Evolutionary conservation across 345 rosid genomes (phyloP), one percentile per base, ranked within the genome.

Genomic region (Gossypium thurberi): DNA sequence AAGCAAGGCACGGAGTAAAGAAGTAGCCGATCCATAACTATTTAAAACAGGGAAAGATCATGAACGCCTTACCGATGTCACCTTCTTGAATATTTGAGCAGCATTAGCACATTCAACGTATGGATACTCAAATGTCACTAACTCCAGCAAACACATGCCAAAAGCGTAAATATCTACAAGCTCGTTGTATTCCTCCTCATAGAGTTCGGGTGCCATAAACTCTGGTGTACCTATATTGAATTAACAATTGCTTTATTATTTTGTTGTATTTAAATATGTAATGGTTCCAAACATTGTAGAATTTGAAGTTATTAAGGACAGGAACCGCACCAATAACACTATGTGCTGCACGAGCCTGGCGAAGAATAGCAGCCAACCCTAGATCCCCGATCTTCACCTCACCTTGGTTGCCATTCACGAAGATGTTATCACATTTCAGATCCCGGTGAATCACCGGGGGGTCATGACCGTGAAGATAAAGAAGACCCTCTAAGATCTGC

Each of bases 201-300:
- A 93, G 69, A 96, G 94, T 81, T 96, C 99, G 0, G 99, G 98
- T 3, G 99, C 99, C 99, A 96, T 96, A 79, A 91, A 96, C 33
- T 91, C 99, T 18, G 99, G 99, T 65, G 99, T 96, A 70, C 99
- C 99, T 92, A 69, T 55, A 58, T 65, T 9, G 68, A 53, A 53
- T 44, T 40, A 43, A 53, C n/a, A 40, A 57, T 63, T 48, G 67
- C 23, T 55, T 62, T 62, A 57, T 25, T 73, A 40, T 53, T 48
- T 72, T 58, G 57, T 72, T 58, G 46, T 47, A 61, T 26, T 47
- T 17, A 28, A 57, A 42, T 18, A 37, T 18, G 17, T 12, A 7
- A 53, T 13, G 8, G 51, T 40, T 53, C 51, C 50, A 60, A 57
- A 58, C 11, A 26, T 3, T n/a, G 71, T 21, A 5, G 55, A 6